Evolutionary conservation across 371 early-diverging fungal genomes (phyloP).

Genomic region (Chytridium lagenaria): DNA sequence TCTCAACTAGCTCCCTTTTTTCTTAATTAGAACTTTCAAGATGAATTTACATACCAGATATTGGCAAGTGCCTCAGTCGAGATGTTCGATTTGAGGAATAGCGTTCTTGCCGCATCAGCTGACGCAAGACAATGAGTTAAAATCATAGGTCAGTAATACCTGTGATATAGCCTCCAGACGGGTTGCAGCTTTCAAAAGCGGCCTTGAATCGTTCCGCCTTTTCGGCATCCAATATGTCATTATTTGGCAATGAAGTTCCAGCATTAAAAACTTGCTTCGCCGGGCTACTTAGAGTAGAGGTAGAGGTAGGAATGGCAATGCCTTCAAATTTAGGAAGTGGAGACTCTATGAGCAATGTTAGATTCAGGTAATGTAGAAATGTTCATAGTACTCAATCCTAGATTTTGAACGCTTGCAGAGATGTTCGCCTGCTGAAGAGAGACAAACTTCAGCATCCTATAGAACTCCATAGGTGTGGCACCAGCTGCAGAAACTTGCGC

Average conservation of each 20-base stretch:
- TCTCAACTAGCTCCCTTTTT: conserved; percentile 45
- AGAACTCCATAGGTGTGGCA: conserved; percentile 62
- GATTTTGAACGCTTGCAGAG: background rate
- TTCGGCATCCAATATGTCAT: background rate
- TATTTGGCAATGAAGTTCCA: background rate
- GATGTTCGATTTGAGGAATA: conserved; percentile 52
- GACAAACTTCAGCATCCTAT: conserved; percentile 83
- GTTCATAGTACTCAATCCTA: background rate
- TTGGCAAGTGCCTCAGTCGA: conserved; percentile 39
- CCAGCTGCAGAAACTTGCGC: conserved; percentile 73
- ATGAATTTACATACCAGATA: conserved; percentile 37
- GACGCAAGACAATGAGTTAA: background rate
- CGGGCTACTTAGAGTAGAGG: conserved; percentile 15
- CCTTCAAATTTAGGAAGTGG: conserved; percentile 63
- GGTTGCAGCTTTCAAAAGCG: conserved; percentile 72
- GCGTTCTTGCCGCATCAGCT: conserved; percentile 45
- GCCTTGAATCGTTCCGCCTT: conserved; percentile 69
- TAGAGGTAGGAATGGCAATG: conserved; percentile 35
- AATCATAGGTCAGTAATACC: conserved; percentile 27
- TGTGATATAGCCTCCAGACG: conserved; percentile 69
- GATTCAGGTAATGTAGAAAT: background rate
- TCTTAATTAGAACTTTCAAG: background rate
- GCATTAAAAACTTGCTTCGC: too few species aligned
- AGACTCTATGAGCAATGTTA: too few species aligned
- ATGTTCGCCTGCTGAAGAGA: conserved; percentile 76